Conservation (phyloP, 2,329 filamentous ascomycete species). For the Pseudogymnoascus sp. region DNA sequence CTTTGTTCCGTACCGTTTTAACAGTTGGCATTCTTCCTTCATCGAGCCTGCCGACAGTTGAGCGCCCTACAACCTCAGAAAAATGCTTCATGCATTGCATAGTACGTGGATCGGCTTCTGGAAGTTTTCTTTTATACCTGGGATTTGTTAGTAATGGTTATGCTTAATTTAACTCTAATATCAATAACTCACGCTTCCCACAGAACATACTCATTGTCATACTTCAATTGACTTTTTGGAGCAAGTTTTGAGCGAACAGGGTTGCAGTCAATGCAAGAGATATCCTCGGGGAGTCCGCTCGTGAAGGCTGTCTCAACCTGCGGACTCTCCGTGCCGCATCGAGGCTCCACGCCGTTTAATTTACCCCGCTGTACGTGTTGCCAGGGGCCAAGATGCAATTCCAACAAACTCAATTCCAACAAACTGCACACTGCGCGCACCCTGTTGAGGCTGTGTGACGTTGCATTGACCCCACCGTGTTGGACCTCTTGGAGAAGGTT, state of each 20-base stretch:
- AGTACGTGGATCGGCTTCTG: constrained; percentile 18
- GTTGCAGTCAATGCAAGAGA: constrained; percentile 17
- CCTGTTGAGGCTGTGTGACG: no score
- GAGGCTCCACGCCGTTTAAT: no score
- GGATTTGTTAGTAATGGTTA: constrained; percentile 15
- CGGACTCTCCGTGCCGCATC: neutral
- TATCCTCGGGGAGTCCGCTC: constrained; percentile 16
- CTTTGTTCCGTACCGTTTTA: constrained; percentile 17
- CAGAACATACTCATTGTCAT: constrained; percentile 17
- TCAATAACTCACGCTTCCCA: constrained; percentile 17
- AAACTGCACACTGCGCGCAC: no score
- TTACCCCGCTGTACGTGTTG: no score
- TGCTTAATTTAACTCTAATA: constrained; percentile 6
- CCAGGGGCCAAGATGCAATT: no score
- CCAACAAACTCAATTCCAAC: no score
- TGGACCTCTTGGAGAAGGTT: neutral
- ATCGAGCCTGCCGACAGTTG: constrained; percentile 18
- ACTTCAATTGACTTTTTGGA: constrained; percentile 18
- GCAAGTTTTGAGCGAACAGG: constrained; percentile 20
- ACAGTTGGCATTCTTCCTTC: constrained; percentile 16
- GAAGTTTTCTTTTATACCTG: constrained; percentile 22
- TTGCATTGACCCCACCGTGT: neutral
- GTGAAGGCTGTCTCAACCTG: neutral
- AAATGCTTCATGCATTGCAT: constrained; percentile 21
- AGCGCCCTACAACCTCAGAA: constrained; percentile 17